A percentile compares a stretch with the other conserved stretches of the same genome.
These are phyloP conservation scores for Fusarium sp. DNA, from an alignment of 2,329 filamentous ascomycete species.

Conservation along the genomic window DNA sequence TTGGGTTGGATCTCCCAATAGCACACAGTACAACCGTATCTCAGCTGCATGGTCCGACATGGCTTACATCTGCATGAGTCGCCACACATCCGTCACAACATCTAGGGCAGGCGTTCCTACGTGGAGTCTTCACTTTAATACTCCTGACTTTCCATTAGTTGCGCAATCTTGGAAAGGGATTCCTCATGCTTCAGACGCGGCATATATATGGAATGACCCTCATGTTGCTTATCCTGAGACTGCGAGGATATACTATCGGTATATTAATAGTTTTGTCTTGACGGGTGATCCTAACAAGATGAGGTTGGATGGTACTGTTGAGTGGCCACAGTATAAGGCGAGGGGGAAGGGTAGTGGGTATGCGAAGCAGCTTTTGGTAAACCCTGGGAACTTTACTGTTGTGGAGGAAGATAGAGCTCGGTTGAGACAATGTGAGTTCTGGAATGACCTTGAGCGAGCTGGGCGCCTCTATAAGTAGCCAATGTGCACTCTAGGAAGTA, in stretches of 20 bases:
- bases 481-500: accelerated
- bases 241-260: background rate
- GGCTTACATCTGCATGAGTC: constrained; percentile 16
- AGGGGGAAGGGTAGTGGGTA: background rate
- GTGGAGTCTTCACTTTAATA: constrained; percentile 14
- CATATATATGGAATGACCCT: constrained; percentile 12
- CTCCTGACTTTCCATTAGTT: constrained; percentile 1
- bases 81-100: background rate
- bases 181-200: constrained; percentile 2
- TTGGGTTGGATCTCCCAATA: constrained; percentile 10
- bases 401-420: constrained; percentile 1
- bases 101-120: background rate
- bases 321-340: constrained; percentile 3
- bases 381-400: constrained; percentile 2
- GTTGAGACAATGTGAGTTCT: constrained; percentile 1
- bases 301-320: background rate
- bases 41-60: constrained; percentile 21
- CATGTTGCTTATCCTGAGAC: constrained; percentile 3
- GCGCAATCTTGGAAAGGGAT: constrained; percentile 10
- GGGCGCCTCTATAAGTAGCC: constrained; percentile 4
- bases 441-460: constrained; percentile 12
- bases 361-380: constrained; percentile 4
- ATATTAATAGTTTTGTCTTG: constrained; percentile 14
- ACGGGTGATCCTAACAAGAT: background rate
- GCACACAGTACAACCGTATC: constrained; percentile 18